phyloP scores from a whole-genome alignment of 495 filamentous ascomycete species.

The Xylaria grammica region DNA sequence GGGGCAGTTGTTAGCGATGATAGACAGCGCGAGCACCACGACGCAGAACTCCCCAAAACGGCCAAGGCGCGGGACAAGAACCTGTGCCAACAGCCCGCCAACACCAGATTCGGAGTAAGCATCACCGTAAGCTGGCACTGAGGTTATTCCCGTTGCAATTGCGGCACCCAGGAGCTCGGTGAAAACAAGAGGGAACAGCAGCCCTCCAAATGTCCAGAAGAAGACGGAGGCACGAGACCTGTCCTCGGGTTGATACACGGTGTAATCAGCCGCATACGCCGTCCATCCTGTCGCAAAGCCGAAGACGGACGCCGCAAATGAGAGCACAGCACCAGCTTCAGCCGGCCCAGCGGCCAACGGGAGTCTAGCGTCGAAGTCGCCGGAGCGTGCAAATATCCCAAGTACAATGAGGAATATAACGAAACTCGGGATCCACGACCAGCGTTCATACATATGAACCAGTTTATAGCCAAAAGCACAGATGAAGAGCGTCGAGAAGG shows the following conservation, averaged over 20 bases:
- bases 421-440: constrained; percentile 77
- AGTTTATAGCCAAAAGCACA: constrained; percentile 80
- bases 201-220: constrained; percentile 69
- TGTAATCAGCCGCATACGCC: constrained; percentile 81
- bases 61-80: constrained; percentile 69
- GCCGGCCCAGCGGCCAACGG: constrained; percentile 62
- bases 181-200: constrained; percentile 76
- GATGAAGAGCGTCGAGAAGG: constrained; percentile 70
- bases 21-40: constrained; percentile 77
- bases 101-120: constrained; percentile 68
- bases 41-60: constrained; percentile 84
- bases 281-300: constrained; percentile 86
- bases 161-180: constrained; percentile 81
- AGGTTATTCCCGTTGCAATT: constrained; percentile 65
- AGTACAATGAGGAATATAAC: constrained; percentile 80
- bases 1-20: constrained; percentile 87
- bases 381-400: constrained; percentile 74
- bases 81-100: constrained; percentile 73
- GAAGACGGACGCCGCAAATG: constrained; percentile 74
- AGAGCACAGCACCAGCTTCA: constrained; percentile 70
- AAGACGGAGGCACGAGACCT: constrained; percentile 67
- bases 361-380: constrained; percentile 71
- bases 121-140: constrained; percentile 60
- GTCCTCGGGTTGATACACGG: constrained; percentile 75
- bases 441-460: constrained; percentile 81